A percentile compares a stretch with the other conserved stretches of the same genome.
Evolutionary conservation across 2,329 filamentous ascomycete genomes (phyloP).

Genomic region (Trichoderma koningii): DNA sequence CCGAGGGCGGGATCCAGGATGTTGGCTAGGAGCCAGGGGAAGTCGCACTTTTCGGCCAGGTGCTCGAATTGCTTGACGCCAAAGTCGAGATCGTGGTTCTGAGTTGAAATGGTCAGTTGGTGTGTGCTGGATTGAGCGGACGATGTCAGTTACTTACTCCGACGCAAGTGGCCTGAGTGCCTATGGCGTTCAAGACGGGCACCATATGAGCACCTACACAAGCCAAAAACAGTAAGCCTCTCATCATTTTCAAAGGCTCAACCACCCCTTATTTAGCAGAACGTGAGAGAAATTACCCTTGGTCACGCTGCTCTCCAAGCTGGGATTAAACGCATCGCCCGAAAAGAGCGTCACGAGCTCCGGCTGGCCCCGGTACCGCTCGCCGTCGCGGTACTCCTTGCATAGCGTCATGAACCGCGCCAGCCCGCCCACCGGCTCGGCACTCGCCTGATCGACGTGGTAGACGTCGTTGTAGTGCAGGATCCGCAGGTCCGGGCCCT

Average conservation of each 20-base stretch:
- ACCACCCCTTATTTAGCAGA: too few species aligned
- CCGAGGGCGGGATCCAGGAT: constrained; percentile 82
- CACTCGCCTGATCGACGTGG: constrained; percentile 74
- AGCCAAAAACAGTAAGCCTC: background rate
- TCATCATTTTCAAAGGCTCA: background rate
- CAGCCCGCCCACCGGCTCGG: constrained; percentile 80
- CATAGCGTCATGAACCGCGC: constrained; percentile 77
- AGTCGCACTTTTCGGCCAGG: constrained; percentile 72
- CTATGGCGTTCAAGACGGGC: constrained; percentile 74
- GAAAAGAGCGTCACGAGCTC: constrained; percentile 79
- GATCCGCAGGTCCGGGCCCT: constrained; percentile 70
- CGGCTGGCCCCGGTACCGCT: constrained; percentile 63
- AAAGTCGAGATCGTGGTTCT: constrained; percentile 94
- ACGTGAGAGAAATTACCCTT: constrained; percentile 61
- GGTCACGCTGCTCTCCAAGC: constrained; percentile 82
- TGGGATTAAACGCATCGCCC: constrained; percentile 90
- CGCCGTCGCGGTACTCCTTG: constrained; percentile 69
- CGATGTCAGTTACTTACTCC: constrained; percentile 58
- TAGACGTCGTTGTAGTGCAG: constrained; percentile 95
- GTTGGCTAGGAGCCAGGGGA: constrained; percentile 89
- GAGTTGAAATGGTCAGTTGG: background rate
- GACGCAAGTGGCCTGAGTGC: constrained; percentile 78
- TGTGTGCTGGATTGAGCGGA: background rate
- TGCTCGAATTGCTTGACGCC: constrained; percentile 78
- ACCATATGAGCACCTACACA: constrained; percentile 76